These are phyloP conservation scores for Parmales sp. DNA, from an alignment of 108 stramenopile species.

Conservation along the genomic window DNA sequence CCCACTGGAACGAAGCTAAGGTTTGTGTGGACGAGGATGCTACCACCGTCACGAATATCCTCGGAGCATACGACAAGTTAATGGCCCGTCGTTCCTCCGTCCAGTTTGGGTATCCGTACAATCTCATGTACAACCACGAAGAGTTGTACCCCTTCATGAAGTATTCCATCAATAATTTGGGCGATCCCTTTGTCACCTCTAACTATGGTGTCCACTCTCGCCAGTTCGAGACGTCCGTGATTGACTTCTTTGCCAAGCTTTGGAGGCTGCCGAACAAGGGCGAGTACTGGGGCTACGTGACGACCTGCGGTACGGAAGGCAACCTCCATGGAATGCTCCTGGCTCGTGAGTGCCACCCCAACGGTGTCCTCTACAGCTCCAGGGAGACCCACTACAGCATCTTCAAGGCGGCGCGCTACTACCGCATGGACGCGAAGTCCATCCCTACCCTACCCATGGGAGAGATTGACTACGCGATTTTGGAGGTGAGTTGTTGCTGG, in stretches of 20 bases:
- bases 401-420: slow-evolving; percentile 78
- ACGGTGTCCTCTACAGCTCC: slow-evolving; percentile 66
- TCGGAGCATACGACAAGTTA: slow-evolving; percentile 51
- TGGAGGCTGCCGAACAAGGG: slow-evolving; percentile 62
- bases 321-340: slow-evolving; percentile 73
- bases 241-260: slow-evolving; percentile 75
- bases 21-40: slow-evolving; percentile 34
- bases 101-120: slow-evolving; percentile 80
- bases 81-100: slow-evolving; percentile 36
- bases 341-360: slow-evolving; percentile 70
- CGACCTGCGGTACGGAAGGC: slow-evolving; percentile 76
- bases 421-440: slow-evolving; percentile 69
- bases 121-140: slow-evolving; percentile 75
- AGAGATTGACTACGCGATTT: slow-evolving; percentile 68
- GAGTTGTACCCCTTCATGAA: slow-evolving; percentile 74
- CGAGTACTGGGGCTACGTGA: slow-evolving; percentile 79
- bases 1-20: no score
- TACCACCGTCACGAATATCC: slow-evolving; percentile 40
- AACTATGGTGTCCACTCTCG: slow-evolving; percentile 75
- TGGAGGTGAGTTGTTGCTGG: no score
- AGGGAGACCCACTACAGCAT: slow-evolving; percentile 68
- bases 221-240: slow-evolving; percentile 73
- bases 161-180: slow-evolving; percentile 79
- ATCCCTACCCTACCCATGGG: slow-evolving; percentile 78
- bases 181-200: slow-evolving; percentile 70